Conservation (phyloP, 2,329 filamentous ascomycete genomes). For the Hypoxylon sp. region DNA sequence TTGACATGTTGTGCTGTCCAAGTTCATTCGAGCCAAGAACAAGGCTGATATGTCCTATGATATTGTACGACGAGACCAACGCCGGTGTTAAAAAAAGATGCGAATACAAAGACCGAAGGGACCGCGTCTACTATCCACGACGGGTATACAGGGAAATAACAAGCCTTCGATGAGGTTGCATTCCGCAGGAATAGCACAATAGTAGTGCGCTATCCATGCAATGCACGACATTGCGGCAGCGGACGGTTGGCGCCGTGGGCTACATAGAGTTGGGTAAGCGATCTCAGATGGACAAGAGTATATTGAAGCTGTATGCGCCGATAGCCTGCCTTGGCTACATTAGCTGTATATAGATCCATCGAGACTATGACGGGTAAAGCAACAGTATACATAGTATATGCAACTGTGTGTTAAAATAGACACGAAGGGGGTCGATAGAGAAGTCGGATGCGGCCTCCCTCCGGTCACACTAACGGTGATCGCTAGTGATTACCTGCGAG, state of each 20-base stretch:
- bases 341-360: conserved; percentile 27
- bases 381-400: conserved; percentile 34
- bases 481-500: conserved; percentile 42
- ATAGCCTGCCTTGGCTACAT: conserved; percentile 32
- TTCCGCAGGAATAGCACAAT: conserved; percentile 40
- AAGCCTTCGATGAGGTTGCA: conserved; percentile 45
- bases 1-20: conserved; percentile 42
- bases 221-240: conserved; percentile 50
- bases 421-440: conserved; percentile 26
- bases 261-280: conserved; percentile 44
- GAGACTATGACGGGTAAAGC: conserved; percentile 36
- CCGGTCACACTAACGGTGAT: conserved; percentile 40
- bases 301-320: conserved; percentile 42
- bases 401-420: conserved; percentile 31
- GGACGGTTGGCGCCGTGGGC: conserved; percentile 48
- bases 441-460: conserved; percentile 40
- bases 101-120: conserved; percentile 32
- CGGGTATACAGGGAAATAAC: conserved; percentile 46
- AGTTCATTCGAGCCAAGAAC: conserved; percentile 35
- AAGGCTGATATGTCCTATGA: conserved; percentile 41
- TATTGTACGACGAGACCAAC: conserved; percentile 25
- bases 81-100: conserved; percentile 44
- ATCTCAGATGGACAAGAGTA: conserved; percentile 44
- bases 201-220: conserved; percentile 41
- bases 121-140: conserved; percentile 42